Evolutionary conservation across 2,329 filamentous ascomycete genomes (phyloP).

Genomic region (Herpotrichia juniperi): DNA sequence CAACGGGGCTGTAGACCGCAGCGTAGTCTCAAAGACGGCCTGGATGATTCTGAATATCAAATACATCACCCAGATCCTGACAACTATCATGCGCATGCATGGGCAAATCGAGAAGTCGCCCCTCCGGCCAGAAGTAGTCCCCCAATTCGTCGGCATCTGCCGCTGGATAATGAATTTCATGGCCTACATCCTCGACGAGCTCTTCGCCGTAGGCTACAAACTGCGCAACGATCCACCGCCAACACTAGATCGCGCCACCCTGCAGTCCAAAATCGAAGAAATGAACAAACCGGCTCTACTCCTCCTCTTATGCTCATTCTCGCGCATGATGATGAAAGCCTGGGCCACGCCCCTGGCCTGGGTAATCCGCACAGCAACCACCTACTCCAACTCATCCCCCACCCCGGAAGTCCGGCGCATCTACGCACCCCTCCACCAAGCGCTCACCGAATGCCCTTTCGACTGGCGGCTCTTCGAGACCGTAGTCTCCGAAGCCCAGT

Average conservation of each 20-base stretch:
- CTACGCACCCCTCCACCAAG: constrained; percentile 46
- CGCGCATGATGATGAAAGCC: constrained; percentile 45
- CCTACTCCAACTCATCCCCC: constrained; percentile 48
- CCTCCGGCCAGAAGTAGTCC: constrained; percentile 41
- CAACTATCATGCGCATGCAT: constrained; percentile 55
- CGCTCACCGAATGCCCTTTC: constrained; percentile 48
- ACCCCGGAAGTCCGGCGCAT: constrained; percentile 50
- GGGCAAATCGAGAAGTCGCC: constrained; percentile 57
- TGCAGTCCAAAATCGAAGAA: constrained; percentile 30
- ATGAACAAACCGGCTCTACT: constrained; percentile 44
- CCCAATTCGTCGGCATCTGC: constrained; percentile 66
- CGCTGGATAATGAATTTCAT: constrained; percentile 77
- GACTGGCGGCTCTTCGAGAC: constrained; percentile 54
- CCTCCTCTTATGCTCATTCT: constrained; percentile 41
- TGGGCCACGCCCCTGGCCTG: constrained; percentile 40
- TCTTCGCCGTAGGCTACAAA: constrained; percentile 43
- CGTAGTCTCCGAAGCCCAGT: constrained; percentile 65
- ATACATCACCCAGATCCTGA: constrained; percentile 68
- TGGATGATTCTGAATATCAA: constrained; percentile 77
- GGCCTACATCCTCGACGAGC: constrained; percentile 61
- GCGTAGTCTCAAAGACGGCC: constrained; percentile 74
- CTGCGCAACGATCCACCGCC: constrained; percentile 26
- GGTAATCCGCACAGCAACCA: constrained; percentile 33
- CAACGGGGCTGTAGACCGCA: constrained; percentile 49
- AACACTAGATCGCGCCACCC: constrained; percentile 50